Evolutionary conservation across 148 eudicot genomes (phyloP), one percentile per base, ranked within the genome.

Genomic region (Selenicereus undatus): DNA sequence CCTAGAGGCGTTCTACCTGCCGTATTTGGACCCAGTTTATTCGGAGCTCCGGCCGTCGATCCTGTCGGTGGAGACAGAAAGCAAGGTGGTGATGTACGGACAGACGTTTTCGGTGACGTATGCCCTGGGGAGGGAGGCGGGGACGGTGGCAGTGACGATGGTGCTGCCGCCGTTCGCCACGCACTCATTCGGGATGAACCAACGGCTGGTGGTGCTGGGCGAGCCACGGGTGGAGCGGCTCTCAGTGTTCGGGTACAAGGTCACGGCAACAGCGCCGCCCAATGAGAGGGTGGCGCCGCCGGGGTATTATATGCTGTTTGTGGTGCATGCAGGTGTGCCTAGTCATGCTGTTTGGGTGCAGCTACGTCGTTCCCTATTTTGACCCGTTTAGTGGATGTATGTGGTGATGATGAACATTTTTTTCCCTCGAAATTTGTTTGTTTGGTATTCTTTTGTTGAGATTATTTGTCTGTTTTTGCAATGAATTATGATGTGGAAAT

Each of bases 131-230:
- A 43, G 16, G 62, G 75, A 50, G 21, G 16, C 11, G 8, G 76
- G 39, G 4, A 80, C 73, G 75, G 69, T 86, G 58, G 83, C 48
- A 42, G 93, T 95, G 20, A 86, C 92, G 11, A 68, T 93, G 88
- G 36, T 90, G 21, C 84, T 89, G 52, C 99, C 97, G 14, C 85
- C 93, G 1, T 93, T 93, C 36, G 74, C 93, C 0, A 93, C 97
- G 5, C 95, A 93, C 52, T 91, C 97, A 0, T 88, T 85, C 29
- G 90, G 85, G 56, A 93, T 93, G 97, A 93, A 93, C 73, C 97
- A 93, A 52, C 79, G 95, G 84, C 26, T 93, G 87, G 29, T 93
- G 56, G 81, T 85, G 32, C 65, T 89, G 73, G 83, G 71, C 0
- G 79, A 62, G 16, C 78, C 75, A 32, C 81, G 66, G 8, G 81